Conservation (phyloP, 306 rosid species). For the Prunus armeniaca region DNA sequence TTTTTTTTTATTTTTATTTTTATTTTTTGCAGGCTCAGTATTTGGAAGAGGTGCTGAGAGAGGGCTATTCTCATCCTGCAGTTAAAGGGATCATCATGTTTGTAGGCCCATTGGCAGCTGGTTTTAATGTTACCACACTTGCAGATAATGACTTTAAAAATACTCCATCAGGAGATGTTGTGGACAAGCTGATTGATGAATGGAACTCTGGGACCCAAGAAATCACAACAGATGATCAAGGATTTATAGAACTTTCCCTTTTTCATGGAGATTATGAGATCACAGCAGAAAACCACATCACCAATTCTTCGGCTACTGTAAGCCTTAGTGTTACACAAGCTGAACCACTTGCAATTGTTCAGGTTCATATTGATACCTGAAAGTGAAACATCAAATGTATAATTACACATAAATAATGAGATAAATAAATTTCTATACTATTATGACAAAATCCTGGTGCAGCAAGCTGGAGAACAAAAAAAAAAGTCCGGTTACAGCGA, state of each 20-base stretch:
- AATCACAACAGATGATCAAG: slow-evolving; percentile 46
- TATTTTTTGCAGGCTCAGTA: slow-evolving; percentile 42
- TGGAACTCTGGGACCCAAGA: slow-evolving; percentile 46
- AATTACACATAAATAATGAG: not conserved
- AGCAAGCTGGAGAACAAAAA: not conserved
- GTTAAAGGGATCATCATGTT: slow-evolving; percentile 82
- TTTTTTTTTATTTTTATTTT: no score
- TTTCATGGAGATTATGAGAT: slow-evolving; percentile 77
- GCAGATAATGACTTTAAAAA: slow-evolving; percentile 52
- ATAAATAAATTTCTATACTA: not conserved
- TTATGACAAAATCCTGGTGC: not conserved
- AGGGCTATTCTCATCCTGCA: slow-evolving; percentile 64
- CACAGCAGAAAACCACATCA: slow-evolving; percentile 44
- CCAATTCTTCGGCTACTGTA: slow-evolving; percentile 33
- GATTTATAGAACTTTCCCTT: slow-evolving; percentile 45
- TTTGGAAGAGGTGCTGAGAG: slow-evolving; percentile 65
- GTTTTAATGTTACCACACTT: slow-evolving; percentile 47
- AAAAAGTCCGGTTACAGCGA: no score
- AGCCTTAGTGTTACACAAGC: slow-evolving; percentile 45
- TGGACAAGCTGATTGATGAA: slow-evolving; percentile 64
- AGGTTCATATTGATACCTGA: slow-evolving; percentile 39
- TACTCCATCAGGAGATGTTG: slow-evolving; percentile 67
- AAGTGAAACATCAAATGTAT: not conserved
- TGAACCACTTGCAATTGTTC: slow-evolving; percentile 27
- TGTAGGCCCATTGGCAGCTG: slow-evolving; percentile 60